Evolutionary conservation across 345 rosid genomes (phyloP), one percentile per base, ranked within the genome.

Genomic region (Corchorus capsularis): DNA sequence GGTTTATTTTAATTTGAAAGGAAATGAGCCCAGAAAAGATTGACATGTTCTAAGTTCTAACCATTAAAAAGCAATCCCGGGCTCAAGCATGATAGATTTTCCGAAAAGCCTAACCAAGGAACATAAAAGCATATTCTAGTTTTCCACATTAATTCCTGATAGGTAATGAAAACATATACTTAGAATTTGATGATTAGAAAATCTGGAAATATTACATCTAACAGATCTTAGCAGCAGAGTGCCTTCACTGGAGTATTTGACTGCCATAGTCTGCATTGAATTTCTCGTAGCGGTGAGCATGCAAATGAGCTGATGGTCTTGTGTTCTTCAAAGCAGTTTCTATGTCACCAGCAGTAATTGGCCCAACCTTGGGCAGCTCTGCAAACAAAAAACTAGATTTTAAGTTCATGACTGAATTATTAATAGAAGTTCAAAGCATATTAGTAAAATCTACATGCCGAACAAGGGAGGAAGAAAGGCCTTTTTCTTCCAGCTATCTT

Each of bases 281-380:
- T 88, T 92, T 93, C 52, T 91, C 96, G 3, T 93, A 93, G 49
- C 89, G 92, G 69, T 92, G 94, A 22, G 94, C 91, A 45, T 89
- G 90, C 43, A 96, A 94, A 86, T 93, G 98, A 64, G 99, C 99
- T 0, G 96, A 93, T 15, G 98, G 99, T 79, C 98, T 88, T 4
- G 99, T 93, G 83, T 93, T 92, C 82, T 82, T 91, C 86, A 93
- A 76, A 69, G 98, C 97, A 34, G 79, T 63, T 68, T 93, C 93
- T 57, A 96, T 85, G 75, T 96, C 99, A 64, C 81, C 87, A 5
- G 85, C 78, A 35, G 75, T 83, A 66, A 96, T 85, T 2, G 97
- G 97, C 53, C 95, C 99, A 15, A 93, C 88, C 72, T 82, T 82
- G 4, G 98, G 98, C 85, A 92, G 72, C 81, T 96, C 99, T 96